A percentile compares a stretch with the other conserved stretches of the same genome.
phyloP scores from a whole-genome alignment of 495 filamentous ascomycete genomes.

The Symbiotaphrina buchneri region DNA sequence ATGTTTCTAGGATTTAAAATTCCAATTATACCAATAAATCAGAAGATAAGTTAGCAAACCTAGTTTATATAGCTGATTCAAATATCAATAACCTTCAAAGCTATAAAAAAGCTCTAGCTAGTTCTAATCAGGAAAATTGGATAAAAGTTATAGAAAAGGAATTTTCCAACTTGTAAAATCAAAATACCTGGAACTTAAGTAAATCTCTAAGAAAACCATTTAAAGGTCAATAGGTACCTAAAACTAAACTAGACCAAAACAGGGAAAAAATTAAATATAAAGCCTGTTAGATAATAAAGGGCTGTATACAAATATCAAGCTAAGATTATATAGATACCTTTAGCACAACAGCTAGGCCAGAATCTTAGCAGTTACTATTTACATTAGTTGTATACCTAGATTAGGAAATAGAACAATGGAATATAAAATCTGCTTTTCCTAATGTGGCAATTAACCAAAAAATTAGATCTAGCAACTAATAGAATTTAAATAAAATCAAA shows the following conservation, averaged over 20 bases:
- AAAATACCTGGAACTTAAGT: conserved; percentile 1
- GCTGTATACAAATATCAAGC: conserved; percentile 13
- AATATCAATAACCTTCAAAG: not conserved
- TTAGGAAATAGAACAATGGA: conserved; percentile 13
- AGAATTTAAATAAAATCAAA: conserved; percentile 6
- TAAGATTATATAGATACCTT: conserved; percentile 19
- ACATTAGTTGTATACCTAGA: conserved; percentile 9
- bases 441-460: conserved; percentile 11
- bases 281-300: conserved; percentile 4
- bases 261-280: conserved; percentile 3
- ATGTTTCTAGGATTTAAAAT: too few relatives aligned
- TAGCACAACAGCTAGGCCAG: conserved; percentile 17
- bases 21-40: too few relatives aligned
- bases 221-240: conserved; percentile 3
- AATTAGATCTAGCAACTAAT: conserved; percentile 11
- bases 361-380: conserved; percentile 13
- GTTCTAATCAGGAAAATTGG: not conserved
- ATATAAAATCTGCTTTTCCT: conserved; percentile 15
- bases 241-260: not conserved
- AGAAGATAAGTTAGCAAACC: too few relatives aligned
- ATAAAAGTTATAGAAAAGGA: not conserved
- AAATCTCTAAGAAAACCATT: conserved; percentile 1
- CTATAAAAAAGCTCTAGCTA: not conserved
- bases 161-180: not conserved
- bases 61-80: too few relatives aligned